Evolutionary conservation across 331 rosid genomes (phyloP).

Genomic region (Malus hybrid): DNA sequence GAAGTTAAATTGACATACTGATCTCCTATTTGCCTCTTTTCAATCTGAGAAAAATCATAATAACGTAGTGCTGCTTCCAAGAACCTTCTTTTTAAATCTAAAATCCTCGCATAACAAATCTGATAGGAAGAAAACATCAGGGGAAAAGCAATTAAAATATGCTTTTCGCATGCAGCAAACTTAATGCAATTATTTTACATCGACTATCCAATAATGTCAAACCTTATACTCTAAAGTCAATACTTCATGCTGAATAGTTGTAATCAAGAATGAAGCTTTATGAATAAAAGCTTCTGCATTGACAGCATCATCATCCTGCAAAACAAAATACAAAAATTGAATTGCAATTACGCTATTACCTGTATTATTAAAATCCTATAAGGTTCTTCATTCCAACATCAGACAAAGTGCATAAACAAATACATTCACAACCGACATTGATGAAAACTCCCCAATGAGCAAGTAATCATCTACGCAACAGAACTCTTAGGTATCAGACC

Average conservation of each 20-base stretch:
- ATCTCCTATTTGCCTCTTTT: constrained; percentile 90
- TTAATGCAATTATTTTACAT: constrained; percentile 12
- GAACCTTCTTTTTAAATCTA: constrained; percentile 92
- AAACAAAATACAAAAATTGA: constrained; percentile 6
- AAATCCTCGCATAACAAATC: constrained; percentile 96
- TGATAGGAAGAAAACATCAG: constrained; percentile 20
- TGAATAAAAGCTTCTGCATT: constrained; percentile 96
- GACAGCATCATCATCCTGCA: constrained; percentile 94
- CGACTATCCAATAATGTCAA: constrained; percentile 20
- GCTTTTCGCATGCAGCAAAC: constrained; percentile 5
- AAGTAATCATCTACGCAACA: neutral
- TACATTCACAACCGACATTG: neutral
- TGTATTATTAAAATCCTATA: neutral
- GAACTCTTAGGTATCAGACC: neutral
- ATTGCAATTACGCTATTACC: neutral
- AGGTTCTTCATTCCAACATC: neutral
- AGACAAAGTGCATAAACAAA: neutral
- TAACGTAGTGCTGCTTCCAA: constrained; percentile 96
- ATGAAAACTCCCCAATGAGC: neutral
- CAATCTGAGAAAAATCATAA: constrained; percentile 92
- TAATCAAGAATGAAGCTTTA: constrained; percentile 95
- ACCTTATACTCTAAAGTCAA: constrained; percentile 92
- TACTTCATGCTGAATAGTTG: constrained; percentile 86
- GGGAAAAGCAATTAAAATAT: constrained; percentile 3
- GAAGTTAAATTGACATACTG: constrained; percentile 50